Conservation (phyloP, 208 protist genomes). For the Phytomonas serpens region DNA sequence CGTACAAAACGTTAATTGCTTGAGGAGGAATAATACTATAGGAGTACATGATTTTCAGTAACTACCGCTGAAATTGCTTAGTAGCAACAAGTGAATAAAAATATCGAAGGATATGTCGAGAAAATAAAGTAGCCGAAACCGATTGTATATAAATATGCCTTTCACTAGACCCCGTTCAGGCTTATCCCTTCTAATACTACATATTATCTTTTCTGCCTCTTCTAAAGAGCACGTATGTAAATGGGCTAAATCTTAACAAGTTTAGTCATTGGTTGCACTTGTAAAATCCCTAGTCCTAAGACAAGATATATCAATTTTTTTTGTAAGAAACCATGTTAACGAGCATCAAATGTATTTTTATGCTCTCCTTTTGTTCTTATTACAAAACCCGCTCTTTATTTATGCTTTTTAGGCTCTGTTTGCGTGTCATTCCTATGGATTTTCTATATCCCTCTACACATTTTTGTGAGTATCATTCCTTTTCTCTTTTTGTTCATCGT, state of each 20-base stretch:
- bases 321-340: neutral
- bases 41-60: conserved; percentile 1
- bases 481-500: neutral
- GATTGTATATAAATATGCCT: neutral
- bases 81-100: neutral
- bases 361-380: neutral
- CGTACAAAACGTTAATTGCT: neutral
- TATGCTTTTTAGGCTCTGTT: neutral
- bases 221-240: neutral
- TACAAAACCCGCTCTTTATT: neutral
- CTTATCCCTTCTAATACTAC: neutral
- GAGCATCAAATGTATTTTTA: neutral
- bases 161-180: neutral
- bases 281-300: neutral
- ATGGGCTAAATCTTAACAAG: neutral
- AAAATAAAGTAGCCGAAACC: neutral
- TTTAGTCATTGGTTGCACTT: neutral
- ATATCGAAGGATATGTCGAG: neutral
- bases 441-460: neutral
- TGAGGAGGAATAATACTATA: conserved; percentile 10
- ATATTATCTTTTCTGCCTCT: neutral
- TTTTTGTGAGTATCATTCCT: neutral
- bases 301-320: neutral
- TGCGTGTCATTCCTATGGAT: neutral
- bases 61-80: neutral